Base-by-base conservation (phyloP, 2,329 filamentous ascomycete genomes). In the Fonsecaea nubica region DNA sequence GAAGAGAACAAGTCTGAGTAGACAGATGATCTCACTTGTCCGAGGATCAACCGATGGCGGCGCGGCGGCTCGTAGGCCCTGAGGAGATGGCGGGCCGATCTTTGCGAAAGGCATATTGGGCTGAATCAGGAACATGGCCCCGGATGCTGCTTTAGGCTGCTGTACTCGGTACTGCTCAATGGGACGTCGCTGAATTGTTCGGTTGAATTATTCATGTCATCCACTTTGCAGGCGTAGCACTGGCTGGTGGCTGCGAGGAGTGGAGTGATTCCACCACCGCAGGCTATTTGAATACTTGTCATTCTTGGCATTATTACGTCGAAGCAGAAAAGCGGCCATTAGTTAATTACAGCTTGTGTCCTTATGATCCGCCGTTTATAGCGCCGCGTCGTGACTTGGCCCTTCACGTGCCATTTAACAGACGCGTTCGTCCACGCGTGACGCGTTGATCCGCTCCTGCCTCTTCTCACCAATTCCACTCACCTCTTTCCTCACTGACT, bases 81-180 rank as follows among this genome's bases (percentile, higher is more conserved):
- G 48, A 53, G 42, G 58, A 54, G 58, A 53, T 38, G 35, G 33
- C 58, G 58, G 58, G 33, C 58, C 58, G 58, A 50, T 38, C 25
- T 25, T n/a, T 3, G 1, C 52, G 45, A 35, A n/a, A 30, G 38
- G n/a, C 32, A 30, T 36, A 36, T 13, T 18, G 15, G 57, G 38
- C 42, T 38, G 21, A 25, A 59, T 59, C 15, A 12, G 40, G 57
- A 59, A 50, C 30, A 30, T 7, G 4, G 52, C 32, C 57, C 57
- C 33, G 5, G 18, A 30, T 50, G 5, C 40, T 18, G 35, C 56
- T 12, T 33, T 8, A 10, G 25, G 30, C 30, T 32, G 30, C 30
- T 15, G 53, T 56, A 18, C n/a, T 18, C 36, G 21, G 30, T 45
- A 12, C 4, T 21, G 38, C 6, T 9, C 32, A 10, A 35, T 35